A percentile compares a stretch with the other conserved stretches of the same genome.
Evolutionary conservation across 768 basidiomycete species (phyloP).

Genomic region (Termitomyces sp.): DNA sequence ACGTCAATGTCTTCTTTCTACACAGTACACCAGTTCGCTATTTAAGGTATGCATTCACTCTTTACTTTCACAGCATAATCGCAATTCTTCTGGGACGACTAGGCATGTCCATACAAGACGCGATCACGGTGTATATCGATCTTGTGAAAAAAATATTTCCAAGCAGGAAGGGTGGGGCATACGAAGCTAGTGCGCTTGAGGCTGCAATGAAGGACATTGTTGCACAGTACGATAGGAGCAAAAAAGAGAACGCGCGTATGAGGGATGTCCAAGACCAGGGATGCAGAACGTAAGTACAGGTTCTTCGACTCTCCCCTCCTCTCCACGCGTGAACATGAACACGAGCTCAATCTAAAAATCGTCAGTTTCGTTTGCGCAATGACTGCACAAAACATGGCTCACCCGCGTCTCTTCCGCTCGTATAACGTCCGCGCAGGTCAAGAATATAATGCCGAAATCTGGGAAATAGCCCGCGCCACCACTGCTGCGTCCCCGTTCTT

Average conservation of each 20-base stretch:
- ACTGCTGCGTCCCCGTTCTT: constrained; percentile 14
- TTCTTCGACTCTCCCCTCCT: no score
- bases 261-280: no score
- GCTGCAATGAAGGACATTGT: neutral
- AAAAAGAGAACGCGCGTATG: no score
- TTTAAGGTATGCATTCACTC: no score
- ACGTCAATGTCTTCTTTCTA: neutral
- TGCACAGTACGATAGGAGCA: no score
- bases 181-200: neutral
- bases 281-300: no score
- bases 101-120: no score
- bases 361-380: neutral
- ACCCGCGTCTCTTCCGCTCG: neutral
- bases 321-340: no score
- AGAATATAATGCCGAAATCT: constrained; percentile 15
- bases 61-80: no score
- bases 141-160: constrained; percentile 4
- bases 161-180: neutral
- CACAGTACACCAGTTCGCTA: no score
- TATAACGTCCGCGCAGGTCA: neutral
- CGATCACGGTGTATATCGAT: no score
- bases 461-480: constrained; percentile 22
- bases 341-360: neutral
- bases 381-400: neutral
- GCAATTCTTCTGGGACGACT: no score